These are phyloP conservation scores for Sutorius australiensis DNA, from an alignment of 768 basidiomycete genomes.

Conservation along the genomic window DNA sequence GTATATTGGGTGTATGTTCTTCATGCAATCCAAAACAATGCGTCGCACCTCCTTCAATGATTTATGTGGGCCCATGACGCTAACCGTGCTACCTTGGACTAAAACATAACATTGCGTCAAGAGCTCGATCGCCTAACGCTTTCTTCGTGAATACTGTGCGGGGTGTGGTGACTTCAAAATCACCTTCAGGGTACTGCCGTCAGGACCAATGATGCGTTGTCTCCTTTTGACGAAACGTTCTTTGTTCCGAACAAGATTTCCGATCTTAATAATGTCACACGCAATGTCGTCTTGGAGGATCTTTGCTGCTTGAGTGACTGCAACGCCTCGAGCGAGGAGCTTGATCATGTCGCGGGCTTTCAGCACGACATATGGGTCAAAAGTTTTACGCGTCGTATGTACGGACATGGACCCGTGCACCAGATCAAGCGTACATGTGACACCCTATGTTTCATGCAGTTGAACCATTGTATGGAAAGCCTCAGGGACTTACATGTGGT, in stretches of 20 bases:
- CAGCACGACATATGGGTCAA: conserved; percentile 92
- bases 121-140: conserved; percentile 85
- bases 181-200: conserved; percentile 96
- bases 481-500: conserved; percentile 52
- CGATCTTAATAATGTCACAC: conserved; percentile 98
- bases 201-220: conserved; percentile 95
- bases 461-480: not conserved
- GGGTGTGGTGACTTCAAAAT: not conserved
- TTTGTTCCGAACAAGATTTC: conserved; percentile 89
- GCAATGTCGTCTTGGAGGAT: conserved; percentile 86
- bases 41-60: conserved; percentile 93
- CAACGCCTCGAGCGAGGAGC: conserved; percentile 88
- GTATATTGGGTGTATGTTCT: conserved; percentile 98
- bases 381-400: conserved; percentile 93
- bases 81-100: conserved; percentile 97
- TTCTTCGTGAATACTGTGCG: conserved; percentile 3
- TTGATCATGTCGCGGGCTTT: conserved; percentile 97
- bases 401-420: conserved; percentile 98
- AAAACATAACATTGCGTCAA: conserved; percentile 95
- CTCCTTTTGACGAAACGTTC: conserved; percentile 95
- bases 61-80: conserved; percentile 96
- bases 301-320: conserved; percentile 80
- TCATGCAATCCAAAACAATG: conserved; percentile 99
- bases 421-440: conserved; percentile 89
- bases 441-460: conserved; percentile 49